Base-by-base conservation (phyloP, 2,329 filamentous ascomycete species). In the Myrmaecium sp. region DNA sequence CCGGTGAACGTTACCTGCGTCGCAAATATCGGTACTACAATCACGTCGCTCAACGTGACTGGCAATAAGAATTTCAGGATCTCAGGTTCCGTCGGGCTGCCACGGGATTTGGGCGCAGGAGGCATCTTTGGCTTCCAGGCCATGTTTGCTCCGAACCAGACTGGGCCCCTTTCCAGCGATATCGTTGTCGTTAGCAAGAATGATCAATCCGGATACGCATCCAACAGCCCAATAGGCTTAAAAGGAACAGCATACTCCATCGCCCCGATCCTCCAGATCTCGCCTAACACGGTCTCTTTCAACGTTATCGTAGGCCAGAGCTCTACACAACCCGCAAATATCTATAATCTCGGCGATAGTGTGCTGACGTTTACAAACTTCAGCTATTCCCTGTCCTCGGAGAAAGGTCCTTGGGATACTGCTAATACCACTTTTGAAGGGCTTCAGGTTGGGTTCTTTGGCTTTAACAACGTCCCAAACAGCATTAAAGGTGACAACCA, bases 121-220 rank as follows among this genome's bases (percentile, higher is more conserved):
- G 37, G 43, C 1, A 47, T 43, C 0, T 59, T 70, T 31, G 51
- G 37, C 0, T 51, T 68, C 30, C 41, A 48, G 5, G 57, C 57
- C 2, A 39, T 40, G 0, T 69, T 69, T 35, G 44, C 43, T 11
- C 64, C 64, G 0, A 44, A 40, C 10, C 35, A 40, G 3, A 57
- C 69, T 9, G 66, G 67, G 0, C 44, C 60, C 1, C 35, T 62
- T 5, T 60, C 63, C 0, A 57, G 52, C 6, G 57, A 60, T 27
- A 44, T 68, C 5, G 36, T 59, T 1, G 40, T 70, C 18, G 51
- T 54, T 17, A 65, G 63, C 0, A 60, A 55, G 0, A 69, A 65
- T 27, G 38, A 36, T 0, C 50, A 44, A 3, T 43, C 44, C 1
- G 59, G 61, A 3, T 70, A 60, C 34, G 58, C 62, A 14, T 48